These are phyloP conservation scores for Penicillium sp. DNA, from an alignment of 2,329 filamentous ascomycete genomes.

Conservation along the genomic window DNA sequence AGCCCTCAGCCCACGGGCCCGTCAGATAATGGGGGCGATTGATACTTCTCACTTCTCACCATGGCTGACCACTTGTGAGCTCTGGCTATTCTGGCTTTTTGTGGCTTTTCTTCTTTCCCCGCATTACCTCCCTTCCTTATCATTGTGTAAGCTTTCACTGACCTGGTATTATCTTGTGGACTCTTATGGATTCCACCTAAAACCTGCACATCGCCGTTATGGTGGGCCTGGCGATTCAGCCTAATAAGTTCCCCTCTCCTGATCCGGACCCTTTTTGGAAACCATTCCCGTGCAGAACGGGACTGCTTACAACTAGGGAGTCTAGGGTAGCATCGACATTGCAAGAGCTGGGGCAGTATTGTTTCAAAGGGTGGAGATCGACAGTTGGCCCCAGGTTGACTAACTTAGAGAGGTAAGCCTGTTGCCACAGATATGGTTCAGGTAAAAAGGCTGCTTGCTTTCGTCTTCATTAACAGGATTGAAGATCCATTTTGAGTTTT, in stretches of 20 bases:
- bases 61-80: too few species aligned
- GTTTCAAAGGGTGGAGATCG: not conserved
- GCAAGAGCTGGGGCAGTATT: not conserved
- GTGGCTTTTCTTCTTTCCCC: too few species aligned
- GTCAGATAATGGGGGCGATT: too few species aligned
- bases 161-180: not conserved
- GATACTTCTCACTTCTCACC: too few species aligned
- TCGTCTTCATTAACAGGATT: not conserved
- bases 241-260: not conserved
- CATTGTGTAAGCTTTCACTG: too few species aligned
- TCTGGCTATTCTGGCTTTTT: too few species aligned
- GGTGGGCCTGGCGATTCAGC: not conserved
- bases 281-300: not conserved
- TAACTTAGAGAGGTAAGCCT: not conserved
- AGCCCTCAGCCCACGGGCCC: too few species aligned
- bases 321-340: not conserved
- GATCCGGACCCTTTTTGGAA: too few species aligned
- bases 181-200: not conserved
- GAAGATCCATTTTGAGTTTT: not conserved
- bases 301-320: not conserved
- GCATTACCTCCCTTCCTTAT: too few species aligned
- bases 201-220: not conserved
- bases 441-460: not conserved
- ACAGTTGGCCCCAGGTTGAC: not conserved
- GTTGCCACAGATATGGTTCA: not conserved